Conservation (phyloP, 176 grass and related monocot genomes). For the Tillandsia fasciculata region DNA sequence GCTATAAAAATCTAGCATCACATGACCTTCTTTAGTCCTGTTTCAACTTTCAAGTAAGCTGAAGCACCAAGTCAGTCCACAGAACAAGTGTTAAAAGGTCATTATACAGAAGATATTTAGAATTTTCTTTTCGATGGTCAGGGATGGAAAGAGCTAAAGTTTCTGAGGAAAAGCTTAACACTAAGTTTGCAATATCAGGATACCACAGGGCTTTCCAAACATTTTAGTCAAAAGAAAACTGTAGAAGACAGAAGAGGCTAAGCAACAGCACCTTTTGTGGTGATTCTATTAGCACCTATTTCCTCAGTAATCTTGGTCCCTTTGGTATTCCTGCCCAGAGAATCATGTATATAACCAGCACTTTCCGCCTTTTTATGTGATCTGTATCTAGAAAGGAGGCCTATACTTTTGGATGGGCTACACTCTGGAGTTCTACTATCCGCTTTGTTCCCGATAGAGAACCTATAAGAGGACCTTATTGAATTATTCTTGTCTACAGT, state of each 20-base stretch:
- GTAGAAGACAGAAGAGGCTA: not conserved
- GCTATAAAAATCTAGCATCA: no score
- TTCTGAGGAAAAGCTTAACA: no score
- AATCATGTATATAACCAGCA: constrained; percentile 22
- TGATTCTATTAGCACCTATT: constrained; percentile 17
- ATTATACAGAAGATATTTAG: no score
- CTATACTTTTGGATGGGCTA: constrained; percentile 53
- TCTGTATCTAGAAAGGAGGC: constrained; percentile 50
- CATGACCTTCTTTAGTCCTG: no score
- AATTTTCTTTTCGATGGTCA: no score
- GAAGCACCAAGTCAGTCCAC: no score
- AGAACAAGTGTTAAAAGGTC: no score
- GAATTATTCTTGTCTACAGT: constrained; percentile 24
- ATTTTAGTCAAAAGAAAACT: not conserved
- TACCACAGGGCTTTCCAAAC: no score
- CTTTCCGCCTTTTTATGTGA: constrained; percentile 15
- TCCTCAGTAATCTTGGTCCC: constrained; percentile 32
- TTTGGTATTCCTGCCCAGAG: constrained; percentile 32
- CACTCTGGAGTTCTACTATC: constrained; percentile 36
- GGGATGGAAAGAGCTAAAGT: no score
- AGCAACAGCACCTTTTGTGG: constrained; percentile 45
- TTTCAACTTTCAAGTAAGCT: no score
- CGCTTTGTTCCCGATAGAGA: constrained; percentile 28
- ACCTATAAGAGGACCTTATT: constrained; percentile 38
- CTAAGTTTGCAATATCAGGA: no score